Evolutionary conservation across 345 rosid genomes (phyloP).

Genomic region (Linum lewisii): DNA sequence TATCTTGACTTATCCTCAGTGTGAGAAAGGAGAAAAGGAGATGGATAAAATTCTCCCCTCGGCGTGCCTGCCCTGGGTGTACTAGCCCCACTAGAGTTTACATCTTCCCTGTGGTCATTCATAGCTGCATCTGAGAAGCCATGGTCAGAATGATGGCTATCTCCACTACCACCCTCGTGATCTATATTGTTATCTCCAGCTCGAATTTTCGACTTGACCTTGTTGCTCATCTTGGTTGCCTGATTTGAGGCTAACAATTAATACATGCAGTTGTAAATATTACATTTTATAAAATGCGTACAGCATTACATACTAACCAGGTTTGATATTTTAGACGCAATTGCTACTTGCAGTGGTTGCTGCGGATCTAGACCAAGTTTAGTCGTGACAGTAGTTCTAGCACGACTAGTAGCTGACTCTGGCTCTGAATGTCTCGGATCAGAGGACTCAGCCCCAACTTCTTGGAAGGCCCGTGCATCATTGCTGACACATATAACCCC

Average conservation of each 20-base stretch:
- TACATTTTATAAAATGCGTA: slow-evolving; percentile 13
- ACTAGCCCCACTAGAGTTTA: slow-evolving; percentile 75
- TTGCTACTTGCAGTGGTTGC: slow-evolving; percentile 79
- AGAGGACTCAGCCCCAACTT: slow-evolving; percentile 22
- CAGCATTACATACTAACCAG: slow-evolving; percentile 53
- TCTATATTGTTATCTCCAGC: slow-evolving; percentile 38
- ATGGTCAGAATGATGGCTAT: slow-evolving; percentile 59
- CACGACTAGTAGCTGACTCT: slow-evolving; percentile 40
- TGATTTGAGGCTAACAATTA: slow-evolving; percentile 29
- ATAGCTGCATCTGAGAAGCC: slow-evolving; percentile 41
- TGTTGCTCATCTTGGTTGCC: slow-evolving; percentile 81
- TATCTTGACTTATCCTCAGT: slow-evolving; percentile 43
- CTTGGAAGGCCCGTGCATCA: slow-evolving; percentile 46
- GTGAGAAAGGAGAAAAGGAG: slow-evolving; percentile 54
- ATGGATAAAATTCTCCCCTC: slow-evolving; percentile 51
- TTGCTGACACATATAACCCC: slow-evolving; percentile 71
- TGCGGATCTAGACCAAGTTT: slow-evolving; percentile 87
- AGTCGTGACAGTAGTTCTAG: slow-evolving; percentile 34
- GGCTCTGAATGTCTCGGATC: slow-evolving; percentile 32
- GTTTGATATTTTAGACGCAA: slow-evolving; percentile 85
- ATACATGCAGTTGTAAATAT: slow-evolving; percentile 14
- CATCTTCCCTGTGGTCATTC: slow-evolving; percentile 70
- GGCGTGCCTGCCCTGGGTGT: slow-evolving; percentile 94
- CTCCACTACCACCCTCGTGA: slow-evolving; percentile 74
- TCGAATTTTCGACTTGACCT: slow-evolving; percentile 70